Percentiles rank a stretch among this genome's conserved stretches.
Evolutionary conservation across 257 asterid species (phyloP).

Genomic region (Capsicum baccatum): DNA sequence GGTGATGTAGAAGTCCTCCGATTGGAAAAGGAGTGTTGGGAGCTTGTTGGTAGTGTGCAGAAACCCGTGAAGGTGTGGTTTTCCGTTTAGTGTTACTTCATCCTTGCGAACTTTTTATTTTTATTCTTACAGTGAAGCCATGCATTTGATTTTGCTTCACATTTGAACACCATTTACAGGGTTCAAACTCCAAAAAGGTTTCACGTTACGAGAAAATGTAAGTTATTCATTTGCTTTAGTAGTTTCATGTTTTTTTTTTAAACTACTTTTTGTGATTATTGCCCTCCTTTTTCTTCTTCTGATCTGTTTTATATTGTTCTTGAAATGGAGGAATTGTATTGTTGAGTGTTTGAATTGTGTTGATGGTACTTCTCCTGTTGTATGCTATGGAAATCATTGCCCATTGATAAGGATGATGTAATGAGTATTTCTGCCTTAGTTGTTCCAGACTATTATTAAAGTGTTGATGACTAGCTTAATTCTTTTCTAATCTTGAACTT

Average conservation of each 20-base stretch:
- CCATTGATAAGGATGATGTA: slow-evolving; percentile 4
- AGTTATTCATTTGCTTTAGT: slow-evolving; percentile 42
- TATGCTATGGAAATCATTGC: slow-evolving; percentile 14
- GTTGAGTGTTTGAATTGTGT: slow-evolving; percentile 10
- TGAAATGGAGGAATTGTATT: not conserved
- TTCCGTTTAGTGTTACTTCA: not conserved
- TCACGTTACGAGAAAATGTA: slow-evolving; percentile 61
- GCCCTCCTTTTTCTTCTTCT: not conserved
- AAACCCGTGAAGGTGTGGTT: slow-evolving; percentile 52
- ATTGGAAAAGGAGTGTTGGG: slow-evolving; percentile 62
- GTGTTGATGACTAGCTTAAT: slow-evolving; percentile 18
- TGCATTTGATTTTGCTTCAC: slow-evolving; percentile 22
- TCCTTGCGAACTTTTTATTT: not conserved
- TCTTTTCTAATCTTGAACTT: slow-evolving; percentile 24
- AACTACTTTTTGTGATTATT: slow-evolving; percentile 11
- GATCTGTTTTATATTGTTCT: not conserved
- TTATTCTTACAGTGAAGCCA: slow-evolving; percentile 2
- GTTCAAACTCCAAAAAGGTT: slow-evolving; percentile 57
- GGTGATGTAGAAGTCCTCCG: slow-evolving; percentile 66
- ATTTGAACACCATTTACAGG: slow-evolving; percentile 56
- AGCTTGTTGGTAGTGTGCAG: slow-evolving; percentile 40
- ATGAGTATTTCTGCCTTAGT: slow-evolving; percentile 6
- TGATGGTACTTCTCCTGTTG: slow-evolving; percentile 23
- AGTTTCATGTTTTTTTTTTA: slow-evolving; percentile 17
- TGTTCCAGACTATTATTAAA: slow-evolving; percentile 14